These are phyloP conservation scores for Fragilariopsis cylindrus DNA, from an alignment of 108 stramenopile genomes.

Conservation along the genomic window DNA sequence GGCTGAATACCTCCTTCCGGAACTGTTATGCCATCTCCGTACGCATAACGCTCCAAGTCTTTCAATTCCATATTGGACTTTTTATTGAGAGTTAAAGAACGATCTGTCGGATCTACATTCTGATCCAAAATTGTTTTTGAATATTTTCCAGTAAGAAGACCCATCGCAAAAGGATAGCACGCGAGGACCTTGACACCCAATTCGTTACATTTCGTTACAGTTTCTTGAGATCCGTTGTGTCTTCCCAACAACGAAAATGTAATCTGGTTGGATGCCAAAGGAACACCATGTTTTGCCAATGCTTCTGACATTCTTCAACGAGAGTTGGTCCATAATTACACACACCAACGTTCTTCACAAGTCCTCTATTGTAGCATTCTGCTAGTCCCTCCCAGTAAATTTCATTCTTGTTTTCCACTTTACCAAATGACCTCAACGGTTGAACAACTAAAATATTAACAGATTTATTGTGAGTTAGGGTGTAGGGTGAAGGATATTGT, in stretches of 20 bases:
- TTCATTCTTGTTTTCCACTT: constrained; percentile 43
- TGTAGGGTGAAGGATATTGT: not conserved
- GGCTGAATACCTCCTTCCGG: constrained; percentile 45
- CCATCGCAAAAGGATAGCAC: constrained; percentile 72
- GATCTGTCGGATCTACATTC: not conserved
- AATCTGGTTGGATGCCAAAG: constrained; percentile 70
- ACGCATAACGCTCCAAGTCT: constrained; percentile 50
- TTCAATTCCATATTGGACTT: constrained; percentile 41
- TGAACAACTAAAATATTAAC: constrained; percentile 41
- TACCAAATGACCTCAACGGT: constrained; percentile 39
- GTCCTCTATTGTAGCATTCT: constrained; percentile 58
- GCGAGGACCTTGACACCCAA: constrained; percentile 61
- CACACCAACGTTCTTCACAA: constrained; percentile 68
- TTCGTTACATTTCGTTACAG: constrained; percentile 54
- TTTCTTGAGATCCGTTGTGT: constrained; percentile 56
- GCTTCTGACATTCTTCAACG: constrained; percentile 43
- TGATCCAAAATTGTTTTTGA: constrained; percentile 16
- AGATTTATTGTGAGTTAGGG: constrained; percentile 3
- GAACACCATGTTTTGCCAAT: constrained; percentile 55
- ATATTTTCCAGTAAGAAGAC: constrained; percentile 65
- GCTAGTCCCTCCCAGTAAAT: constrained; percentile 72
- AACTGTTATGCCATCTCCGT: constrained; percentile 44
- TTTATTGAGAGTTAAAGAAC: constrained; percentile 32
- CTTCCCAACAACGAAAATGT: constrained; percentile 60
- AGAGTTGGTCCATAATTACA: constrained; percentile 70